Evolutionary conservation across 2,329 filamentous ascomycete species (phyloP), one percentile per base, ranked within the genome.

Genomic region (Proliferodiscus dingleyae): DNA sequence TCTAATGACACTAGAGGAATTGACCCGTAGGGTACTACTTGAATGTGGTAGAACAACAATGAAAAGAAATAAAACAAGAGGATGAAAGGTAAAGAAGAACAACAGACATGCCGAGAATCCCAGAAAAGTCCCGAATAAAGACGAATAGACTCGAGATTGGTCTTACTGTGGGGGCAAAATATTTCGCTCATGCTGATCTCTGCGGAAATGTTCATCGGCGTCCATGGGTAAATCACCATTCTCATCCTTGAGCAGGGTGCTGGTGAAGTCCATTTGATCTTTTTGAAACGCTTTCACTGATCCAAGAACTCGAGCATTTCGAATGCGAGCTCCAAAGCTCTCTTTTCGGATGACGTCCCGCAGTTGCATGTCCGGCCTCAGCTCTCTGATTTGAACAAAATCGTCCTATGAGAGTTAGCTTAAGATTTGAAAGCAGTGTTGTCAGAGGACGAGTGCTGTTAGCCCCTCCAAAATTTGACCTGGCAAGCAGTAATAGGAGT

Each of bases 321-420:
- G 74, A 53, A 97, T 96, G 34, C 81, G 78, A 24, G 80, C 78
- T 43, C 82, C 81, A 62, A 97, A 91, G 62, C 95, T 82, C 32
- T 75, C 74, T 65, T 90, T 94, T 49, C 78, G 78, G n/a, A 78
- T 73, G n/a, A 95, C 72, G 59, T 89, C 81, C 53, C 83, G 78
- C 19, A 95, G 74, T 58, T 85, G 82, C 1, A 83, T 82, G 60
- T 86, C 79, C 36, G 72, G 71, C 4, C 73, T 72, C 2, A 93
- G 76, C 63, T 95, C 85, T 57, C 83, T 85, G 52, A 97, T 80
- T 55, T 91, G 84, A 36, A 98, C 77, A 56, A 81, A 87, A 52
- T 85, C 78, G 54, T 95, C 85, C 81, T 85, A 33, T 29, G 39
- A 32, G 24, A 49, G 59, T 63, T 41, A 62, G 59, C 45, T 41